Percentiles rank a stretch among this genome's conserved stretches.
These are phyloP conservation scores for Aspergillus sp. DNA, from an alignment of 2,329 filamentous ascomycete genomes.

Conservation along the genomic window DNA sequence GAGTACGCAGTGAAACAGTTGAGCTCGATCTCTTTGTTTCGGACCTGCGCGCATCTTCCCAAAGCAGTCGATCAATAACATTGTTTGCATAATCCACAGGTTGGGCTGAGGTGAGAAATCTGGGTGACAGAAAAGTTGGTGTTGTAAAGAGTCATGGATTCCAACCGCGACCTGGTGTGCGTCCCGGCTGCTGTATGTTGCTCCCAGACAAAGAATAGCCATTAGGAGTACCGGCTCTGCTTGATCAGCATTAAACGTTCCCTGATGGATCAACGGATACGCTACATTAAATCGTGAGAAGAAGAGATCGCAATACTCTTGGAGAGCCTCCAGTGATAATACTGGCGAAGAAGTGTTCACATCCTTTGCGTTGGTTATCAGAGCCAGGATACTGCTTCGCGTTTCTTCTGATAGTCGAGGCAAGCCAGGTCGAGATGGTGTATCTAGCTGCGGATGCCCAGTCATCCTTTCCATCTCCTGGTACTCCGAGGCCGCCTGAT, in stretches of 20 bases:
- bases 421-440: constrained; percentile 6
- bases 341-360: constrained; percentile 45
- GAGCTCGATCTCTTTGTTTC: constrained; percentile 58
- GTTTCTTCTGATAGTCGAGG: constrained; percentile 26
- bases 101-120: constrained; percentile 54
- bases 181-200: constrained; percentile 54
- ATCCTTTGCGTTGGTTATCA: constrained; percentile 47
- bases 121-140: constrained; percentile 52
- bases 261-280: constrained; percentile 54
- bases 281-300: constrained; percentile 55
- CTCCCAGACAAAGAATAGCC: constrained; percentile 53
- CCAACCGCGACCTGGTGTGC: constrained; percentile 56
- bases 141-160: constrained; percentile 54
- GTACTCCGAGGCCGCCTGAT: constrained; percentile 4
- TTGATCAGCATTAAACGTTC: constrained; percentile 49
- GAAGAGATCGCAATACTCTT: constrained; percentile 53
- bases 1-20: constrained; percentile 51
- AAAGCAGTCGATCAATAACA: constrained; percentile 58
- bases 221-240: constrained; percentile 49
- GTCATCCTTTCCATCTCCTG: constrained; percentile 25
- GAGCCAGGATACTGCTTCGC: constrained; percentile 39
- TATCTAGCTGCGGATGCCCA: constrained; percentile 8
- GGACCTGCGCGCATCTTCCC: constrained; percentile 58
- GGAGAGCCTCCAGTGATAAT: constrained; percentile 45
- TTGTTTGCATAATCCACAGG: constrained; percentile 56